phyloP scores from a whole-genome alignment of 2,329 filamentous ascomycete genomes.

The Mariannaea elegans region DNA sequence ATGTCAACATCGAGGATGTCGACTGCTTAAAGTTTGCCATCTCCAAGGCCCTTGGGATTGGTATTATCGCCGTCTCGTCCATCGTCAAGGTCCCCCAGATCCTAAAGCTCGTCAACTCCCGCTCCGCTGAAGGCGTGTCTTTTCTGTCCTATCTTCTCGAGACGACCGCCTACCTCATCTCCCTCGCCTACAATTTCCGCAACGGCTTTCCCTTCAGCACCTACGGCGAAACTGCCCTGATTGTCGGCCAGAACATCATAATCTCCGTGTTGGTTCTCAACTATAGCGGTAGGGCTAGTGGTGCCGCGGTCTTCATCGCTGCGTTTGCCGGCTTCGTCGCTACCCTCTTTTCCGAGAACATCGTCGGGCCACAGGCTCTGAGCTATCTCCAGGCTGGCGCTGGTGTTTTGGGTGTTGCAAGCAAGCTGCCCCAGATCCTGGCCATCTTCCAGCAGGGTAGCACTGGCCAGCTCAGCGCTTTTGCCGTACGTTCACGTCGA shows the following conservation, averaged over 20 bases:
- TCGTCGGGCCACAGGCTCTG: constrained; percentile 74
- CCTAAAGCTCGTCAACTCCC: constrained; percentile 84
- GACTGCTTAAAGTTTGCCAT: constrained; percentile 89
- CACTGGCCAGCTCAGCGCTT: constrained; percentile 95
- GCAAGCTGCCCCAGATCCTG: constrained; percentile 92
- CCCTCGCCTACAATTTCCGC: constrained; percentile 90
- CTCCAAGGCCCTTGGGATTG: constrained; percentile 91
- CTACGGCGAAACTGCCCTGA: constrained; percentile 93
- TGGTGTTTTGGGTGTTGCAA: constrained; percentile 82
- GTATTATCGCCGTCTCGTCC: constrained; percentile 88
- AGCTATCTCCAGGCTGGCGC: constrained; percentile 84
- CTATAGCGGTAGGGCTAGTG: constrained; percentile 74
- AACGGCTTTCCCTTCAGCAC: constrained; percentile 96
- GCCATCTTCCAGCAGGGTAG: constrained; percentile 86
- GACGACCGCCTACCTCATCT: constrained; percentile 86
- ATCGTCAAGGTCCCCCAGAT: constrained; percentile 98
- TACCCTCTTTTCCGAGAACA: constrained; percentile 71
- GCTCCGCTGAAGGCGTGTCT: constrained; percentile 83
- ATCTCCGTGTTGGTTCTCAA: constrained; percentile 88
- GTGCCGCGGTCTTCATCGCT: constrained; percentile 81
- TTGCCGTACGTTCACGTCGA: constrained; percentile 73
- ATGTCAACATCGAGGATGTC: constrained; percentile 80
- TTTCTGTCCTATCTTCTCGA: constrained; percentile 95
- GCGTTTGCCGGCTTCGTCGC: constrained; percentile 75
- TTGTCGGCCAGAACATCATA: constrained; percentile 89